Percentiles rank a stretch among this genome's conserved stretches.
Conservation (phyloP, 2,329 filamentous ascomycete species). For the Cordyceps javanica region DNA sequence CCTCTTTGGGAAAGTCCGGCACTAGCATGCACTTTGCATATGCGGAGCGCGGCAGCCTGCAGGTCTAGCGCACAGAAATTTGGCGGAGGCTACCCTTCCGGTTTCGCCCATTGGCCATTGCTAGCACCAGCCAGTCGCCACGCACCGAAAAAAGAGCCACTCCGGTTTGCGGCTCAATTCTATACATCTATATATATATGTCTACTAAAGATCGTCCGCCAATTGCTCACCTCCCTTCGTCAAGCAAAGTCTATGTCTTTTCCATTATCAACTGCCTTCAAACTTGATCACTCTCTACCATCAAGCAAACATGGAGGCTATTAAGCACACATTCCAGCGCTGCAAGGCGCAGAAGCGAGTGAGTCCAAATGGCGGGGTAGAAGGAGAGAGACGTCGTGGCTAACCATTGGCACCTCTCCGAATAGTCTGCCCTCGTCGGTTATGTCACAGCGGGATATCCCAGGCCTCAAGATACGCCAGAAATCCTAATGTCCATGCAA, state of each 20-base stretch:
- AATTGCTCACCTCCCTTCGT: background rate
- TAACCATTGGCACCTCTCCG: constrained; percentile 16
- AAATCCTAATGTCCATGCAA: constrained; percentile 84
- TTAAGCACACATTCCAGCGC: constrained; percentile 53
- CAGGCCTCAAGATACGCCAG: constrained; percentile 70
- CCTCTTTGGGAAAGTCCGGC: constrained; percentile 12
- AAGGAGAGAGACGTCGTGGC: background rate
- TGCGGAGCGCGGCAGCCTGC: constrained; percentile 10
- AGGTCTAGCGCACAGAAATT: background rate
- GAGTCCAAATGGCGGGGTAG: constrained; percentile 23
- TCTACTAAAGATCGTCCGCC: background rate
- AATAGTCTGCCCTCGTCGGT: constrained; percentile 76
- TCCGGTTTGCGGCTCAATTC: background rate
- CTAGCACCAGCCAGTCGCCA: background rate
- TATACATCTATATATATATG: too few species aligned
- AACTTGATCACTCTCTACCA: background rate
- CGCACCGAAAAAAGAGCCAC: background rate
- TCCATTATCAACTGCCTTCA: background rate
- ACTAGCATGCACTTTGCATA: background rate
- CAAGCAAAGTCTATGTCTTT: background rate
- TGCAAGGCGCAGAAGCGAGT: constrained; percentile 56
- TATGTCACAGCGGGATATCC: constrained; percentile 97
- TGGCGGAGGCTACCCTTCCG: constrained; percentile 13
- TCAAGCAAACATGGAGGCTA: constrained; percentile 44
- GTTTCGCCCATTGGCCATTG: constrained; percentile 1